phyloP scores from a whole-genome alignment of 345 rosid genomes.

The Linum lewisii region DNA sequence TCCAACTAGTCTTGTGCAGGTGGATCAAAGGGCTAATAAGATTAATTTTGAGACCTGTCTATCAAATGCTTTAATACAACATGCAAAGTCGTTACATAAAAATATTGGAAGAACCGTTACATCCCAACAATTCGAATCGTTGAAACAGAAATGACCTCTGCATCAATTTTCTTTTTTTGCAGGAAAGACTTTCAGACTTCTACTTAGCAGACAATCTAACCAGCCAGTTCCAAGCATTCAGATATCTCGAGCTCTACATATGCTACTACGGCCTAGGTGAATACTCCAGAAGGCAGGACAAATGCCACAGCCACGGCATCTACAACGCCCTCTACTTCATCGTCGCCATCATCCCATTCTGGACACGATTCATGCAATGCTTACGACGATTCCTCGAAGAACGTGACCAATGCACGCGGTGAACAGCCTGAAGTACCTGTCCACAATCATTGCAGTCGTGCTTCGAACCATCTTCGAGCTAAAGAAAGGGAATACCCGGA shows the following conservation, averaged over 20 bases:
- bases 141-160: too few relatives aligned
- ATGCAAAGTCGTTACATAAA: too few relatives aligned
- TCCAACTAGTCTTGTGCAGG: too few relatives aligned
- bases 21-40: too few relatives aligned
- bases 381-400: slow-evolving; percentile 52
- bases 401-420: slow-evolving; percentile 41
- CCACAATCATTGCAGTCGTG: slow-evolving; percentile 54
- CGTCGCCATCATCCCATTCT: slow-evolving; percentile 53
- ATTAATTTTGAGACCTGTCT: too few relatives aligned
- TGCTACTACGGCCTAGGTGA: slow-evolving; percentile 69
- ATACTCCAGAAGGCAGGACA: slow-evolving; percentile 37
- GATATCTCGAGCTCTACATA: slow-evolving; percentile 57
- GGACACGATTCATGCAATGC: slow-evolving; percentile 70
- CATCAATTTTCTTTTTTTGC: slow-evolving; percentile 14
- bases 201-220: slow-evolving; percentile 56
- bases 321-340: slow-evolving; percentile 52
- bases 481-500: slow-evolving; percentile 45
- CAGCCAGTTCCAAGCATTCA: slow-evolving; percentile 65
- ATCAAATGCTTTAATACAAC: too few relatives aligned
- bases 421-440: slow-evolving; percentile 52
- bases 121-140: too few relatives aligned
- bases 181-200: slow-evolving; percentile 61
- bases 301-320: slow-evolving; percentile 50
- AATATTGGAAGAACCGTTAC: too few relatives aligned
- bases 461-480: slow-evolving; percentile 49